Base-by-base conservation (phyloP, 1,139 yeast genomes). In the Kurtzmaniella natalensis region DNA sequence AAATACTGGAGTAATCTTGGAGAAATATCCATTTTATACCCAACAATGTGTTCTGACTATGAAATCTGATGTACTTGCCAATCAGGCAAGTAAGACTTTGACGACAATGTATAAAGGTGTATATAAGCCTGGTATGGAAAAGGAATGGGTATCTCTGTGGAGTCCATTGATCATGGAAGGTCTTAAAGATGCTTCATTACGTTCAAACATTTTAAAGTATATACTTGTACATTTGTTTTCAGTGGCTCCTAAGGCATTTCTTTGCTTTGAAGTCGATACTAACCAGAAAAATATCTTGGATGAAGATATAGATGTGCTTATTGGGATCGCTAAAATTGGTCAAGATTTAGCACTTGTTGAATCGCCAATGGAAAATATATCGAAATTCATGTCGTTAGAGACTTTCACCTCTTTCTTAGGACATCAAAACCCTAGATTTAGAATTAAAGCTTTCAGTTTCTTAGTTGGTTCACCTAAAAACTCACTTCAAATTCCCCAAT, bases 61-160 rank as follows among this genome's bases (percentile, higher is more conserved):
- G 61, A 58, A 66, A 43, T 67, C 79, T 1, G 78, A 75, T 44
- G 72, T 85, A 0, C 53, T 85, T 35, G 82, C 94, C 0, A 82
- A 78, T 43, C 72, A 82, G 1, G 71, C 81, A 11, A 81, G 86
- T 18, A 83, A 80, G 49, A 70, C 84, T 11, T 45, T 86, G 1
- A 64, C 66, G 11, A 54, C 77, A 0, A 45, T 83, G 2, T 61
- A 64, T 35, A 53, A 60, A 19, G 63, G 63, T 5, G 18, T 46
- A 2, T 42, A 47, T 21, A 35, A 33, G 13, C 19, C 34, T 5
- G 34, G 35, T 10, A 47, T 53, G 37, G 50, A 57, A 6, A 39
- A 42, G 1, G 45, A 51, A 7, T 83, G 92, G 89, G 50, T 72
- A 3, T 44, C 57, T 0, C 38, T 65, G 0, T 84, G 94, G 88